Evolutionary conservation across 164 flowering plant species (phyloP).

Genomic region (Liquidambar formosana): DNA sequence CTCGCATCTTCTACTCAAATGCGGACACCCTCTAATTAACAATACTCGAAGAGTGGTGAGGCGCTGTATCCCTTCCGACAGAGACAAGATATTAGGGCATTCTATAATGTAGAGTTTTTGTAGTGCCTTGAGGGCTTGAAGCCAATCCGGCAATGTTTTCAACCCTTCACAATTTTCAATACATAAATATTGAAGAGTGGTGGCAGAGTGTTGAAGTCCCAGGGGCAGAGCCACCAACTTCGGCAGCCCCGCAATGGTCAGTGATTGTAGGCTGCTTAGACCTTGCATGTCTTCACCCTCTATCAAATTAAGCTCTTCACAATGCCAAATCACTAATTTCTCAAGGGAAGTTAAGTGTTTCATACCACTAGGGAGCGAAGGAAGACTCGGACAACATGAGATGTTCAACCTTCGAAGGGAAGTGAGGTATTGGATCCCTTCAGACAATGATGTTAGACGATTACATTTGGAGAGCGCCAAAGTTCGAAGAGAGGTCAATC

Average conservation of each 20-base stretch:
- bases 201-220: constrained; percentile 6
- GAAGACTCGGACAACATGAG: constrained; percentile 6
- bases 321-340: constrained; percentile 17
- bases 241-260: constrained; percentile 13
- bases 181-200: neutral
- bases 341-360: constrained; percentile 4
- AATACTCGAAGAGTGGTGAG: too few relatives aligned
- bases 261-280: constrained; percentile 7
- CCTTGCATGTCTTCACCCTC: constrained; percentile 11
- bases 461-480: too few relatives aligned
- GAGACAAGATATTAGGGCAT: too few relatives aligned
- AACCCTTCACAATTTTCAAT: too few relatives aligned
- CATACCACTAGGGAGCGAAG: constrained; percentile 2
- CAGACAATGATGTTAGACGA: too few relatives aligned
- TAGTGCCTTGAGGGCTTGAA: too few relatives aligned
- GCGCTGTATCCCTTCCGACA: too few relatives aligned
- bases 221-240: constrained; percentile 7
- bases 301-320: constrained; percentile 15
- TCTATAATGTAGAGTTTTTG: too few relatives aligned
- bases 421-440: neutral
- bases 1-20: too few relatives aligned
- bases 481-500: too few relatives aligned
- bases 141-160: too few relatives aligned
- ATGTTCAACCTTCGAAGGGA: constrained; percentile 3
- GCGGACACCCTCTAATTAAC: neutral